Conservation (phyloP, 257 asterid species). For the Ajuga chamaepitys region DNA sequence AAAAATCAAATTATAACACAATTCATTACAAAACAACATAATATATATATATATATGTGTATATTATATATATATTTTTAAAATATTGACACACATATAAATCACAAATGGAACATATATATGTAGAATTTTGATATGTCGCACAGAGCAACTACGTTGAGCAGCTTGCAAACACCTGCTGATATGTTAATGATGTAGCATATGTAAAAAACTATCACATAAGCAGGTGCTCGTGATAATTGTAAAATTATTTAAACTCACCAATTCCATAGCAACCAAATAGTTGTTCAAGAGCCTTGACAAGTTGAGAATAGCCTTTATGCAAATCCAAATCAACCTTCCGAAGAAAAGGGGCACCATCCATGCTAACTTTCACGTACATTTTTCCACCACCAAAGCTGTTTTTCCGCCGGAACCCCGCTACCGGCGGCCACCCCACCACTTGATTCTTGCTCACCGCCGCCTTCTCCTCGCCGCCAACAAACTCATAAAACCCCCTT, state of each 20-base stretch:
- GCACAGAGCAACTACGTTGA: too few species aligned
- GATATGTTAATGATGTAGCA: not conserved
- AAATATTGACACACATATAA: too few species aligned
- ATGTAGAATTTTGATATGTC: too few species aligned
- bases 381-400: conserved; percentile 20
- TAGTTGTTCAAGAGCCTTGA: conserved; percentile 47
- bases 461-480: conserved; percentile 17
- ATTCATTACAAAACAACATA: too few species aligned
- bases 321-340: conserved; percentile 51
- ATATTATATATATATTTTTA: too few species aligned
- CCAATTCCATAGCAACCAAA: conserved; percentile 51
- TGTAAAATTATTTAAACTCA: conserved; percentile 4
- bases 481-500: conserved; percentile 41
- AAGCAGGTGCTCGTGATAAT: too few species aligned
- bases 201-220: too few species aligned
- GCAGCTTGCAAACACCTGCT: too few species aligned
- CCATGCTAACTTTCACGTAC: conserved; percentile 82
- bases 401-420: conserved; percentile 48
- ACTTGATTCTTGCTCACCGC: conserved; percentile 30
- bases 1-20: too few species aligned
- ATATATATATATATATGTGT: too few species aligned
- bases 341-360: conserved; percentile 72
- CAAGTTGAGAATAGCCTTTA: conserved; percentile 39
- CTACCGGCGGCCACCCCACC: conserved; percentile 91
- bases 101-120: too few species aligned